Percentiles rank a stretch among this genome's conserved stretches.
Conservation (phyloP, 192 early-diverging fungal genomes). For the Chytriomyces confervae region DNA sequence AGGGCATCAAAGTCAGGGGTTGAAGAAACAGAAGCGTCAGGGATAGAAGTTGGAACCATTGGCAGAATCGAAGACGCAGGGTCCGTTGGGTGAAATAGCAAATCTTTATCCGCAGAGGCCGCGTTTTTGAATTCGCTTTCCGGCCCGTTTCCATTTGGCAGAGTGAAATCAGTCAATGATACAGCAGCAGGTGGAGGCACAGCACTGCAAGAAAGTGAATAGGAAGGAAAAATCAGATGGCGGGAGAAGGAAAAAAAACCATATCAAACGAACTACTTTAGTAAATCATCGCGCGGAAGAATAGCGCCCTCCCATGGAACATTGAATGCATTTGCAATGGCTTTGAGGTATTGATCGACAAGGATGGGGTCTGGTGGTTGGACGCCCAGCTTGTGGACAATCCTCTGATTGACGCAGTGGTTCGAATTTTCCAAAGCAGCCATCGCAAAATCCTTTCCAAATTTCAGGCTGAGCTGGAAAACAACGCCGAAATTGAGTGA, state of each 20-base stretch:
- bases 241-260: not conserved
- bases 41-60: too few species aligned
- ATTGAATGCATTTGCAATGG: conserved; percentile 84
- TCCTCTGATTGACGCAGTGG: conserved; percentile 74
- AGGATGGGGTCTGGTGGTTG: conserved; percentile 80
- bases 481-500: not conserved
- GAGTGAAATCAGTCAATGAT: conserved; percentile 21
- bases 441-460: conserved; percentile 79
- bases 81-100: too few species aligned
- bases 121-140: too few species aligned
- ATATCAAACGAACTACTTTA: conserved; percentile 15
- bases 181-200: conserved; percentile 41
- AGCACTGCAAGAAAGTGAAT: not conserved
- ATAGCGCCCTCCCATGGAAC: conserved; percentile 65
- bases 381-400: conserved; percentile 81
- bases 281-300: conserved; percentile 16
- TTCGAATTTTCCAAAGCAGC: conserved; percentile 78
- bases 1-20: conserved; percentile 75
- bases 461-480: conserved; percentile 68
- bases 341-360: conserved; percentile 84
- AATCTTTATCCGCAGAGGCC: too few species aligned
- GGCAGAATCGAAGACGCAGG: too few species aligned
- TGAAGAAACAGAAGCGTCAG: conserved; percentile 2
- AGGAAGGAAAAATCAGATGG: not conserved
- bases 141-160: conserved; percentile 44